Base-by-base conservation (phyloP, 2,329 filamentous ascomycete species). In the Ilyonectria mors-panacis region DNA sequence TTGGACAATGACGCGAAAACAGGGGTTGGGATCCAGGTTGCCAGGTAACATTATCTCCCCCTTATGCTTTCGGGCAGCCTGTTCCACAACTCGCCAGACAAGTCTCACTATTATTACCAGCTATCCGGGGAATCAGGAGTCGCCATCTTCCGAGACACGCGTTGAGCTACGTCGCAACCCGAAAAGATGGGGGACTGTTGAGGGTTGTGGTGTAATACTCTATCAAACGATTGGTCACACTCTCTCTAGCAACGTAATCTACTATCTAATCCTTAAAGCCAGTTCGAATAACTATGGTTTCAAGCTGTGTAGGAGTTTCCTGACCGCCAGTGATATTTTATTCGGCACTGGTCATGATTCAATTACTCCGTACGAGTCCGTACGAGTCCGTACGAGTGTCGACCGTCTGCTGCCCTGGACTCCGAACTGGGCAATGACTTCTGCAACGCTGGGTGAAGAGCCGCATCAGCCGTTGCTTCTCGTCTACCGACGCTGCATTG, bases 401-500 rank as follows among this genome's bases (percentile, higher is more conserved):
- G 12, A 33, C 8, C 8, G 12, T 33, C 30, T 33, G 30, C 8
- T 33, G 8, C 8, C 30, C 12, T 33, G 6, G 30, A 33, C 30
- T 12, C 30, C 30, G 30, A 33, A 33, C 12, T 33, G 2, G 30
- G 30, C 10, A 33, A 33, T 33, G 9, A 6, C 26, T 12, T 33
- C 9, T 33, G 8, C 12, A 33, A 33, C 30, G 30, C 8, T 12
- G 30, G 7, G 56, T 15, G 23, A 65, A 65, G 10, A 59, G 37
- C 6, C 30, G 37, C 15, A 54, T n/a, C 26, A 61, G n/a, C 35
- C 50, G 42, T n/a, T 61, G n/a, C 44, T 65, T 65, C 51, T 65
- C 63, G 17, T 26, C 44, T 6, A 28, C 12, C 9, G 26, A 35
- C 13, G n/a, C 33, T 10, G 28, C 58, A 10, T 59, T 30, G n/a